These are phyloP conservation scores for Penicillium vulpinum DNA, from an alignment of 2,329 filamentous ascomycete species.

Conservation along the genomic window DNA sequence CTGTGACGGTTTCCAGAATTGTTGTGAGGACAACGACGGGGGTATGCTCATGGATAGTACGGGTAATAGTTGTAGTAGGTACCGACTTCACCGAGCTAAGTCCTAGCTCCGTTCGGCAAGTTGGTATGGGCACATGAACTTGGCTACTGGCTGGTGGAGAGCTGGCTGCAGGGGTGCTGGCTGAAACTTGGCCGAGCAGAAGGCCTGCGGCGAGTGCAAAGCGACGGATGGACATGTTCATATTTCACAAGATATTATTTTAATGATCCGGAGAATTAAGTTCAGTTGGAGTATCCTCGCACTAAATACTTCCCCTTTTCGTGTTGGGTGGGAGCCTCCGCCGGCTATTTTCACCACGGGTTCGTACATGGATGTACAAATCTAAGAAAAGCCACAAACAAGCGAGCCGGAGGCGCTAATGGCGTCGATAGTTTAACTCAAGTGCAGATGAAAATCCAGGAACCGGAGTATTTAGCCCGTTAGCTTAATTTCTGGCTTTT, in stretches of 20 bases:
- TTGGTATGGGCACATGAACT: not conserved
- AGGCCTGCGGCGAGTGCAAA: not conserved
- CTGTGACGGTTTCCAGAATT: constrained; percentile 3
- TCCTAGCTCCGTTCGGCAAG: not conserved
- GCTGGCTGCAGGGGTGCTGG: not conserved
- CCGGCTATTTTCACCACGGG: constrained; percentile 3
- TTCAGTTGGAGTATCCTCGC: not conserved
- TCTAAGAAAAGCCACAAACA: not conserved
- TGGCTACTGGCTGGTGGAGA: not conserved
- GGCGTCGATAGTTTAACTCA: not conserved
- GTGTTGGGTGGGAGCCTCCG: not conserved
- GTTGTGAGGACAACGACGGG: constrained; percentile 5
- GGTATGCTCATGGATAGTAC: not conserved
- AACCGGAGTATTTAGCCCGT: not conserved
- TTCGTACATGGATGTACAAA: too few species aligned
- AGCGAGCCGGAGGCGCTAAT: not conserved
- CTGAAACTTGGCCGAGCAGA: not conserved
- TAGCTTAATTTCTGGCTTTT: not conserved
- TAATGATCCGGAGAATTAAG: not conserved
- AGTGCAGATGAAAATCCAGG: not conserved
- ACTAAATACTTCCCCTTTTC: constrained; percentile 1
- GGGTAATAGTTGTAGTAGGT: constrained; percentile 6
- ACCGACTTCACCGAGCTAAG: not conserved
- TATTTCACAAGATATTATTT: not conserved
- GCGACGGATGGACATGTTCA: not conserved